phyloP scores from a whole-genome alignment of 805 yeast genomes.

The Saccharomycopsis selenospora region DNA sequence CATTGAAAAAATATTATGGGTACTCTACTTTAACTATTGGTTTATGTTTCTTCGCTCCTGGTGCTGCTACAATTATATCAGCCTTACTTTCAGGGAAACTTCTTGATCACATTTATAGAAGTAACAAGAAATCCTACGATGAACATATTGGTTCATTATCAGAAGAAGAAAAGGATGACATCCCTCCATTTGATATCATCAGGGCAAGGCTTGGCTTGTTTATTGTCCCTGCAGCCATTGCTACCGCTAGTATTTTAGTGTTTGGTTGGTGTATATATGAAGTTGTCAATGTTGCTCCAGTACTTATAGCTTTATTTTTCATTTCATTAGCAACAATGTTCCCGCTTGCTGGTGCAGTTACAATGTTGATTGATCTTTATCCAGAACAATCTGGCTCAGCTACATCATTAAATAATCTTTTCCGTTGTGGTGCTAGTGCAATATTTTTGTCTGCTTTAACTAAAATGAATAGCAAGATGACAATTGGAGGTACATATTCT shows the following conservation, averaged over 20 bases:
- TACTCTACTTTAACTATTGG: constrained; percentile 56
- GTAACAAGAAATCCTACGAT: constrained; percentile 22
- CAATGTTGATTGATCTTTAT: too few relatives aligned
- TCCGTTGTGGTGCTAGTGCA: constrained; percentile 69
- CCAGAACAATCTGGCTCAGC: too few relatives aligned
- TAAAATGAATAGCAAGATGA: constrained; percentile 50
- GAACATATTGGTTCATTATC: too few relatives aligned
- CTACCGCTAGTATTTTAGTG: too few relatives aligned
- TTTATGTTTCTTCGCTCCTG: constrained; percentile 66
- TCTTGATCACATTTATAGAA: constrained; percentile 44
- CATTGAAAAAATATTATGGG: constrained; percentile 42
- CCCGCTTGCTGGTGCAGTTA: too few relatives aligned
- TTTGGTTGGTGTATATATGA: too few relatives aligned
- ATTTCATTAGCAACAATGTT: too few relatives aligned
- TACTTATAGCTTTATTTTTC: too few relatives aligned
- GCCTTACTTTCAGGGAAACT: constrained; percentile 51
- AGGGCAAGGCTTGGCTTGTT: constrained; percentile 29
- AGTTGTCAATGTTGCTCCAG: too few relatives aligned
- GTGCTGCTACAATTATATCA: constrained; percentile 57
- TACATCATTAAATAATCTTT: too few relatives aligned
- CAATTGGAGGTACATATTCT: constrained; percentile 71
- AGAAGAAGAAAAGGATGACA: constrained; percentile 19
- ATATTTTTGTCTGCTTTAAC: constrained; percentile 60
- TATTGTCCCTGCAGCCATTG: constrained; percentile 29
- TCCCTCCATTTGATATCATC: constrained; percentile 42